Evolutionary conservation across 2,329 filamentous ascomycete genomes (phyloP), one percentile per base, ranked within the genome.

Genomic region (Cladophialophora bantiana): DNA sequence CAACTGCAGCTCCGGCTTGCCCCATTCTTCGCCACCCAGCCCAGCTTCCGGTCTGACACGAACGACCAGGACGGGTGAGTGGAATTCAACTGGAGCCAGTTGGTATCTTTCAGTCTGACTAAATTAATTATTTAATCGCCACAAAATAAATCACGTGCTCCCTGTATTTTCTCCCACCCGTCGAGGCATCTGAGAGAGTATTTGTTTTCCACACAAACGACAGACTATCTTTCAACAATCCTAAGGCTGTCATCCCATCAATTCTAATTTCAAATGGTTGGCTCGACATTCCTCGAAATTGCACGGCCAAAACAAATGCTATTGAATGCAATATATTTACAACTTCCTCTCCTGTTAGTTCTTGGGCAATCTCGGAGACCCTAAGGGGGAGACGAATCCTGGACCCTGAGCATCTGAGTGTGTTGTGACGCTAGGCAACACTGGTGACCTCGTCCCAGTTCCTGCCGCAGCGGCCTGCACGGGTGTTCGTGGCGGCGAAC

Each of bases 401-500:
- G 70, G 69, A 50, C 69, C 70, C 4, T 62, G 55, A 55, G 60
- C 60, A 4, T 61, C 70, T 35, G 69, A 65, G 18, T 60, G 64
- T 18, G 69, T 59, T 12, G 65, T 68, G 6, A 34, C 15, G n/a
- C 65, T 52, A 36, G 68, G 69, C 38, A 69, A 40, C n/a, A 69
- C 62, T 5, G 70, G 68, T 31, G 66, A 70, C 38, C 62, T 69
- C 20, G 38, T 66, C 40, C 64, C 65, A 20, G 42, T 7, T 26
- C 62, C 53, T 40, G 45, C 12, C 20, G 66, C 36, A 62, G 60
- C 1, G 45, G 18, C 12, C 7, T 18, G 53, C 53, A 55, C 20
- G 9, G 69, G 70, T 76, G 18, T 80, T 73, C 15, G 77, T 70
- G n/a, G 73, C 64, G n/a, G 70, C 69, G 63, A 77, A 70, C 7